These are phyloP conservation scores for Eimeria sp. DNA, from an alignment of 169 alveolate species.

Conservation along the genomic window DNA sequence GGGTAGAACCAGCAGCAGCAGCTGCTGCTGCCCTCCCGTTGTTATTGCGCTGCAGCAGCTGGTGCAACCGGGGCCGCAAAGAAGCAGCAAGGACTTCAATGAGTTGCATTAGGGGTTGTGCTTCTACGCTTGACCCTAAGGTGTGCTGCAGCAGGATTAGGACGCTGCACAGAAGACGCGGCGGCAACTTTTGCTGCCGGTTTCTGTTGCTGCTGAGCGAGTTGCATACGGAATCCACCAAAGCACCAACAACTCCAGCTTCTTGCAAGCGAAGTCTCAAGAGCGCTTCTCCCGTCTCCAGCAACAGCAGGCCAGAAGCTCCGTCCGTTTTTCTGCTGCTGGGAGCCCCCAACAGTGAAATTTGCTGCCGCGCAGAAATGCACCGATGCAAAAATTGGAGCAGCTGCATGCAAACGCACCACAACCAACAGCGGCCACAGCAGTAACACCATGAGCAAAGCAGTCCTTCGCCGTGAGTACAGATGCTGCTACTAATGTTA, in stretches of 20 bases:
- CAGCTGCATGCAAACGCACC: slow-evolving; percentile 34
- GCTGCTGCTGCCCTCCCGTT: slow-evolving; percentile 25
- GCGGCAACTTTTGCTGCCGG: slow-evolving; percentile 71
- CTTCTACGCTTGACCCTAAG: not conserved
- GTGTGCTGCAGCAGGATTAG: slow-evolving; percentile 78
- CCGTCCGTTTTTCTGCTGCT: not conserved
- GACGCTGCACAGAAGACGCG: slow-evolving; percentile 65
- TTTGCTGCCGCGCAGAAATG: slow-evolving; percentile 38
- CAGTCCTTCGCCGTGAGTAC: not conserved
- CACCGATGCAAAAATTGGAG: slow-evolving; percentile 65
- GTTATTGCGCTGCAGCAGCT: slow-evolving; percentile 69
- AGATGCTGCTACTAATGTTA: not conserved
- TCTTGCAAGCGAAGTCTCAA: slow-evolving; percentile 38
- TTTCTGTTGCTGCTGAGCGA: slow-evolving; percentile 4
- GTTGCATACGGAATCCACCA: slow-evolving; percentile 62
- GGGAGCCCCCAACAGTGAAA: slow-evolving; percentile 29
- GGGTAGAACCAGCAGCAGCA: slow-evolving; percentile 15
- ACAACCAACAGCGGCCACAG: not conserved
- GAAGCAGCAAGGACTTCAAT: slow-evolving; percentile 58
- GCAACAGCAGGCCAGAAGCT: slow-evolving; percentile 24
- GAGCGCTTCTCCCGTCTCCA: slow-evolving; percentile 48
- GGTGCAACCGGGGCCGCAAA: slow-evolving; percentile 71
- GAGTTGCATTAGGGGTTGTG: slow-evolving; percentile 48
- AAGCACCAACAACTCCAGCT: slow-evolving; percentile 54
- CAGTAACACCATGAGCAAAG: not conserved